phyloP scores from a whole-genome alignment of 1,139 yeast genomes.

The Zygosaccharomyces sapae region DNA sequence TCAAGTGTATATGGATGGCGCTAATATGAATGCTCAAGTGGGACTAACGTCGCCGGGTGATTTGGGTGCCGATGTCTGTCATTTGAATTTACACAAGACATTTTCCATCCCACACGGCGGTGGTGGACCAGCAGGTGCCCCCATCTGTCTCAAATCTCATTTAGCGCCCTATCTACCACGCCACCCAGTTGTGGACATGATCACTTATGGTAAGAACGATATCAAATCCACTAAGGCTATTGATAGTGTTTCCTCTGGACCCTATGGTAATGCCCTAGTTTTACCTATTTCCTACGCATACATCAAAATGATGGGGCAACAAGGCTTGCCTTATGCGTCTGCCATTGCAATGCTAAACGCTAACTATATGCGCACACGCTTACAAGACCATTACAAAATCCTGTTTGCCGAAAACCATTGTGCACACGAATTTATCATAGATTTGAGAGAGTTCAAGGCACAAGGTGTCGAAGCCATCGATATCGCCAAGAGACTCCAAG shows the following conservation, averaged over 20 bases:
- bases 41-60: slow-evolving; percentile 97
- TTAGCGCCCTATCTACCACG: slow-evolving; percentile 78
- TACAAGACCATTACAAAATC: slow-evolving; percentile 67
- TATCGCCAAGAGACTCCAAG: slow-evolving; percentile 93
- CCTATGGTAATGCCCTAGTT: slow-evolving; percentile 92
- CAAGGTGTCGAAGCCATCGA: slow-evolving; percentile 91
- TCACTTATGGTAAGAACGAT: slow-evolving; percentile 43
- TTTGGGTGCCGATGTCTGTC: slow-evolving; percentile 98
- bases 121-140: slow-evolving; percentile 99
- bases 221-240: slow-evolving; percentile 46
- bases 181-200: slow-evolving; percentile 59
- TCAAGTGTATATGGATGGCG: slow-evolving; percentile 96
- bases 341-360: slow-evolving; percentile 90
- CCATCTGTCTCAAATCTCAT: slow-evolving; percentile 87
- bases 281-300: slow-evolving; percentile 92
- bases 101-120: slow-evolving; percentile 99
- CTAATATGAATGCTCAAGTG: slow-evolving; percentile 98
- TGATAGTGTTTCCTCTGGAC: slow-evolving; percentile 83
- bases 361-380: slow-evolving; percentile 83
- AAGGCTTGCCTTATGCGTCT: slow-evolving; percentile 79
- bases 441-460: slow-evolving; percentile 77
- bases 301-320: slow-evolving; percentile 87
- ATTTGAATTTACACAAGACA: slow-evolving; percentile 91
- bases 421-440: slow-evolving; percentile 95
- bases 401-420: slow-evolving; percentile 76